Evolutionary conservation across 352 stramenopile genomes (phyloP).

Genomic region (Pythium phragmitis): DNA sequence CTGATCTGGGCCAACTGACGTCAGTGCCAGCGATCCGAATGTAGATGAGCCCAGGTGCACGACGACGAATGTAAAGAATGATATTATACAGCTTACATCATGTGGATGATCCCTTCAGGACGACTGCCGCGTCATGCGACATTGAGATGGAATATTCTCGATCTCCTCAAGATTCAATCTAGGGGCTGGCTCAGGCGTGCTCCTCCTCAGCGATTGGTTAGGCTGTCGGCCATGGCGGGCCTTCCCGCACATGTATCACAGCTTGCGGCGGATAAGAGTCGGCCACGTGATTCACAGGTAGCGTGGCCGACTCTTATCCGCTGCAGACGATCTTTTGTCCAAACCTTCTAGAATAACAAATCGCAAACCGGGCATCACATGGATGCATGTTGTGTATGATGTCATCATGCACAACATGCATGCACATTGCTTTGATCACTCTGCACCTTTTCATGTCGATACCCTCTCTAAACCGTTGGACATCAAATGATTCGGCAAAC

Average conservation of each 20-base stretch:
- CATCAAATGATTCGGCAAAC: not conserved
- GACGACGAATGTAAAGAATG: too few relatives aligned
- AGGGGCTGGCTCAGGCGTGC: not conserved
- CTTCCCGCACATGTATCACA: not conserved
- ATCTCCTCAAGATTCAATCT: too few relatives aligned
- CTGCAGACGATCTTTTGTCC: not conserved
- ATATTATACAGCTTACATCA: too few relatives aligned
- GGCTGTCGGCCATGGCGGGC: not conserved
- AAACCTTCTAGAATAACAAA: constrained; percentile 15
- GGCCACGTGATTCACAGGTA: not conserved
- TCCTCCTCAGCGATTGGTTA: not conserved
- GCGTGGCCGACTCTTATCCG: constrained; percentile 18
- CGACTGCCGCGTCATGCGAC: too few relatives aligned
- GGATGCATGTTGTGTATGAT: constrained; percentile 3
- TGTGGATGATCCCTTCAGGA: too few relatives aligned
- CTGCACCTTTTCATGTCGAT: not conserved
- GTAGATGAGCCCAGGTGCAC: too few relatives aligned
- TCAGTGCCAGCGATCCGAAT: not conserved
- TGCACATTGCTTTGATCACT: constrained; percentile 16
- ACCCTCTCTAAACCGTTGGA: constrained; percentile 1
- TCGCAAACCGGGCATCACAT: too few relatives aligned
- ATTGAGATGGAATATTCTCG: too few relatives aligned
- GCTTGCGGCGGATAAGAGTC: too few relatives aligned
- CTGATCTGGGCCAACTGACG: constrained; percentile 4
- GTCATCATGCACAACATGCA: constrained; percentile 30